Conservation (phyloP, 1,139 yeast genomes). For the Saccharomyces hybrid region DNA sequence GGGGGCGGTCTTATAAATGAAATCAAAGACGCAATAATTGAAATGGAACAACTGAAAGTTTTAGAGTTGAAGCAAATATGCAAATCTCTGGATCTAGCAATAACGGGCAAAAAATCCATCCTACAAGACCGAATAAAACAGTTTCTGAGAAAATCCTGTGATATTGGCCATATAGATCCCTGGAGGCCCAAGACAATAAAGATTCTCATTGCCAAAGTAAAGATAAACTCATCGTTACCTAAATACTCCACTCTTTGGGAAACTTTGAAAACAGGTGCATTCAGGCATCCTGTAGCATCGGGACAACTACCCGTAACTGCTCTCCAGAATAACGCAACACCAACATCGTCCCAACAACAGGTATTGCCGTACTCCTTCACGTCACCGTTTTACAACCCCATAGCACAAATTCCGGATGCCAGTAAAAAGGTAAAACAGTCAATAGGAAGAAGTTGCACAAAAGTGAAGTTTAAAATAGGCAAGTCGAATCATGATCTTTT, state of each 20-base stretch:
- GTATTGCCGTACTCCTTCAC: background rate
- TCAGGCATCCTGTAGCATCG: constrained; percentile 19
- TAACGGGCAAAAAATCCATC: constrained; percentile 47
- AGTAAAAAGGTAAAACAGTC: constrained; percentile 35
- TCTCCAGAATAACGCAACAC: background rate
- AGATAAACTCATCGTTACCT: constrained; percentile 36
- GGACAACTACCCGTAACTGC: constrained; percentile 15
- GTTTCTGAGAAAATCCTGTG: constrained; percentile 35
- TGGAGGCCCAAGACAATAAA: constrained; percentile 40
- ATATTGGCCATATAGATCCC: constrained; percentile 35
- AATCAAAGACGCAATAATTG: constrained; percentile 19
- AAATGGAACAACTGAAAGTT: constrained; percentile 24
- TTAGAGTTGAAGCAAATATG: constrained; percentile 40
- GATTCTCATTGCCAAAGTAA: constrained; percentile 38
- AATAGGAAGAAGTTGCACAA: constrained; percentile 35
- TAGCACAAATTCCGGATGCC: constrained; percentile 37
- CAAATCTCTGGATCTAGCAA: constrained; percentile 39
- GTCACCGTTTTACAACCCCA: constrained; percentile 41
- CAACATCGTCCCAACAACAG: background rate
- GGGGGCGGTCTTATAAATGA: constrained; percentile 22
- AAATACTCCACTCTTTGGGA: constrained; percentile 30
- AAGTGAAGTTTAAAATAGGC: constrained; percentile 35
- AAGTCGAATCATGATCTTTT: constrained; percentile 34
- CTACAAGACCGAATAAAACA: constrained; percentile 41
- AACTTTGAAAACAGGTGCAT: constrained; percentile 18